Base-by-base conservation (phyloP, 129 eudicot species). In the Escallonia rubra region DNA sequence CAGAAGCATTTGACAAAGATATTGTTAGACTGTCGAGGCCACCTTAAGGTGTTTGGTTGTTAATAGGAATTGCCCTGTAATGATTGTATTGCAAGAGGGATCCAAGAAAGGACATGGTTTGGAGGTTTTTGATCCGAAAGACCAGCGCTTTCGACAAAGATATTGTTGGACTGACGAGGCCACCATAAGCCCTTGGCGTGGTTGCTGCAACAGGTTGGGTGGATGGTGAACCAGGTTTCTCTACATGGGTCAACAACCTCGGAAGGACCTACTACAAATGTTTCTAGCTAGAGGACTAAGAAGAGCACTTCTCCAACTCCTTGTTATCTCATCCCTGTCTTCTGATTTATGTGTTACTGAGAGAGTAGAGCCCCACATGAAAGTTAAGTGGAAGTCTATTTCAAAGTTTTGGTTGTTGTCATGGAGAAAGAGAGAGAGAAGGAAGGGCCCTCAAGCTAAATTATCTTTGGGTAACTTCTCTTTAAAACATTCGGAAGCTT, bases 361-460 rank as follows among this genome's bases (percentile, higher is more conserved):
- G 41, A 79, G 49, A 53, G 76, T 69, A 61, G 68, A 70, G 66
- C 82, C 80, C 80, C 77, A 65, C 71, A 34, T 41, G 40, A 71
- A 82, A 43, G n/a, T 23, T 42, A 50, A 82, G 74, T 70, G 83
- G 70, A 72, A 70, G 69, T 82, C 80, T 74, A 67, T 57, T 61
- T 59, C 52, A 40, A 51, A 53, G 42, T 15, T 63, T 65, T 61
- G 74, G 74, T 67, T 54, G 10, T 82, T 61, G 76, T 72, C 70
- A 59, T 66, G 64, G 16, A 59, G 80, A 38, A 10, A 64, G 51
- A 72, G 23, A 59, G 58, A 56, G 12, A 74, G 59, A 23, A 4
- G 49, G 59, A 67, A 46, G 61, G 67, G 74, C 13, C 43, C 12
- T 65, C 52, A 16, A 69, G 62, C 65, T 64, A 67, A 64, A 69